phyloP scores from a whole-genome alignment of 2,329 filamentous ascomycete genomes.

The Parafenestella ontariensis region DNA sequence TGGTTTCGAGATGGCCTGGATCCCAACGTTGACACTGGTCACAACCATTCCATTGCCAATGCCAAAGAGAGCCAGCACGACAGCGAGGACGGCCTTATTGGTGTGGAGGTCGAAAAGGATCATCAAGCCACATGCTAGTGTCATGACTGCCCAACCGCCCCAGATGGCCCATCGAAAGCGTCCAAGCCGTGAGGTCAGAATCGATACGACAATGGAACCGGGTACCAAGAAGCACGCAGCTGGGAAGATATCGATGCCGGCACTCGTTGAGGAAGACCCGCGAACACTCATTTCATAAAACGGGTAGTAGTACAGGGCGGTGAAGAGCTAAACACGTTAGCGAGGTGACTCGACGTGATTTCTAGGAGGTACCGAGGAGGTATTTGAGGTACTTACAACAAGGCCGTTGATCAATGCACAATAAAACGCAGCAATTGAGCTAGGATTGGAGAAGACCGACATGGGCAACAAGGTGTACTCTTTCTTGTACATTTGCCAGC shows the following conservation, averaged over 20 bases:
- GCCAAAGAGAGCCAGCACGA: constrained; percentile 50
- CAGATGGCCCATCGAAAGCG: constrained; percentile 53
- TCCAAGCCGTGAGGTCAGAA: constrained; percentile 33
- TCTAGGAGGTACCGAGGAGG: no score
- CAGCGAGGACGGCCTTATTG: constrained; percentile 43
- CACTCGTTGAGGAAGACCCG: constrained; percentile 39
- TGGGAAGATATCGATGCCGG: constrained; percentile 51
- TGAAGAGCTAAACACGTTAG: constrained; percentile 45
- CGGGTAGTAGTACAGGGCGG: constrained; percentile 52
- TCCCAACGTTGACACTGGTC: constrained; percentile 49
- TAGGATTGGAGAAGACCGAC: constrained; percentile 47
- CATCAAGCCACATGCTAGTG: constrained; percentile 48
- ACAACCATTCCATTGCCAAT: constrained; percentile 54
- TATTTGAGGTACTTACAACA: constrained; percentile 42
- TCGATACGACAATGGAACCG: constrained; percentile 32
- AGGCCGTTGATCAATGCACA: constrained; percentile 53
- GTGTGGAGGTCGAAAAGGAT: constrained; percentile 48
- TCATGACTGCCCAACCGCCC: constrained; percentile 50
- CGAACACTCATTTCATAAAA: constrained; percentile 52
- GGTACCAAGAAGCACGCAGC: constrained; percentile 42
- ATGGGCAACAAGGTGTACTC: constrained; percentile 48
- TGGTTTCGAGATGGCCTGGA: constrained; percentile 47
- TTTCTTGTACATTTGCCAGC: constrained; percentile 47
- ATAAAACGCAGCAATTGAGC: constrained; percentile 50
- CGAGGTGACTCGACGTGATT: not conserved